Evolutionary conservation across 2,329 filamentous ascomycete species (phyloP).

Genomic region (Periconia sp.): DNA sequence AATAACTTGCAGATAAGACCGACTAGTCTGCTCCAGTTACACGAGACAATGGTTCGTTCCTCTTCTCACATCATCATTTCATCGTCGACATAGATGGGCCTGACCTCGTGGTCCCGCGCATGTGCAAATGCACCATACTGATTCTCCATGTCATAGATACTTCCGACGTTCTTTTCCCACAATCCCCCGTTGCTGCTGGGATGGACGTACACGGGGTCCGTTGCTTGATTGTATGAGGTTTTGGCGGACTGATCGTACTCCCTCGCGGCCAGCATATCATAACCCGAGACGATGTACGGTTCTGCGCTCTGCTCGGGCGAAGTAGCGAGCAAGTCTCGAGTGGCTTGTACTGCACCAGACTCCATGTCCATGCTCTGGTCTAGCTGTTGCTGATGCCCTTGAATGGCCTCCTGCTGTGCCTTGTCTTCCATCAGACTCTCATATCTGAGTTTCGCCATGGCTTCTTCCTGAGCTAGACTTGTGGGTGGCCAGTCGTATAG

Average conservation of each 20-base stretch:
- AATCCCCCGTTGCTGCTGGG: conserved; percentile 45
- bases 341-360: conserved; percentile 12
- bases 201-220: conserved; percentile 68
- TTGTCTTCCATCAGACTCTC: conserved; percentile 47
- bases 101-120: conserved; percentile 52
- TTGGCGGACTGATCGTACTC: conserved; percentile 61
- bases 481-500: conserved; percentile 58
- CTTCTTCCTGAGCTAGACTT: conserved; percentile 57
- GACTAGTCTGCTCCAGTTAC: background rate
- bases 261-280: conserved; percentile 67
- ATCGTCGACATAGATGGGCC: conserved; percentile 34
- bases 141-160: conserved; percentile 60
- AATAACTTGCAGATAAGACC: background rate
- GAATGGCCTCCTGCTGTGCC: conserved; percentile 30
- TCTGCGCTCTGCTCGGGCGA: conserved; percentile 57
- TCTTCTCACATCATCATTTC: conserved; percentile 44
- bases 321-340: conserved; percentile 18
- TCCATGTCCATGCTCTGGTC: conserved; percentile 29
- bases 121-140: conserved; percentile 67
- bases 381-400: conserved; percentile 28
- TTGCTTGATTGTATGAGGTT: conserved; percentile 57
- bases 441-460: conserved; percentile 61
- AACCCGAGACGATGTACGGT: conserved; percentile 83
- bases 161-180: conserved; percentile 50
- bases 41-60: background rate